Percentiles rank a stretch among this genome's conserved stretches.
Evolutionary conservation across 805 yeast species (phyloP).

Genomic region (Nakazawaea laoshanensis): DNA sequence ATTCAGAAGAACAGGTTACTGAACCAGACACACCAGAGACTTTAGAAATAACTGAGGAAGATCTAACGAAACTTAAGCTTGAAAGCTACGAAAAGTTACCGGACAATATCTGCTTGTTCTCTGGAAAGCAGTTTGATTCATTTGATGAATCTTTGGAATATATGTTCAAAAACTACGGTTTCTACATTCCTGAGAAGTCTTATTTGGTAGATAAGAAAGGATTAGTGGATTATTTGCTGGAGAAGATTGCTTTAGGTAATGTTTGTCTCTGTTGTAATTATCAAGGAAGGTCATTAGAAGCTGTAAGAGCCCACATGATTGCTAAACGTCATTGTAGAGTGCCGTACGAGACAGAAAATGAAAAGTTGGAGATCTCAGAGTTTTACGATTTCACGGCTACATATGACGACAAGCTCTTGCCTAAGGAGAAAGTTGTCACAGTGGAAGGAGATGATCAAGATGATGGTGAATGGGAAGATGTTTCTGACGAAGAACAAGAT

Average conservation of each 20-base stretch:
- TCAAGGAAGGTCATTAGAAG: conserved; percentile 77
- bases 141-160: conserved; percentile 48
- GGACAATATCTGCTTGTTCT: conserved; percentile 41
- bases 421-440: conserved; percentile 6
- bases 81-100: conserved; percentile 39
- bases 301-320: conserved; percentile 82
- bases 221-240: conserved; percentile 65
- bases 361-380: conserved; percentile 64
- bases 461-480: conserved; percentile 25
- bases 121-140: conserved; percentile 26
- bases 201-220: conserved; percentile 67
- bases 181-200: conserved; percentile 77
- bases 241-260: conserved; percentile 75
- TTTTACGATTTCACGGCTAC: conserved; percentile 80
- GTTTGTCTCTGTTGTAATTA: conserved; percentile 76
- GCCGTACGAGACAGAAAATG: conserved; percentile 80
- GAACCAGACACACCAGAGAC: no score
- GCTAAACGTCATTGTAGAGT: conserved; percentile 82
- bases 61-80: conserved; percentile 33
- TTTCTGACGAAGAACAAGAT: conserved; percentile 26
- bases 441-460: conserved; percentile 19
- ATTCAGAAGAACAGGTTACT: conserved; percentile 13
- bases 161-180: conserved; percentile 74
- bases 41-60: conserved; percentile 15
- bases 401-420: conserved; percentile 30